phyloP scores from a whole-genome alignment of 2,329 filamentous ascomycete species.

The Fusarium agapanthi region DNA sequence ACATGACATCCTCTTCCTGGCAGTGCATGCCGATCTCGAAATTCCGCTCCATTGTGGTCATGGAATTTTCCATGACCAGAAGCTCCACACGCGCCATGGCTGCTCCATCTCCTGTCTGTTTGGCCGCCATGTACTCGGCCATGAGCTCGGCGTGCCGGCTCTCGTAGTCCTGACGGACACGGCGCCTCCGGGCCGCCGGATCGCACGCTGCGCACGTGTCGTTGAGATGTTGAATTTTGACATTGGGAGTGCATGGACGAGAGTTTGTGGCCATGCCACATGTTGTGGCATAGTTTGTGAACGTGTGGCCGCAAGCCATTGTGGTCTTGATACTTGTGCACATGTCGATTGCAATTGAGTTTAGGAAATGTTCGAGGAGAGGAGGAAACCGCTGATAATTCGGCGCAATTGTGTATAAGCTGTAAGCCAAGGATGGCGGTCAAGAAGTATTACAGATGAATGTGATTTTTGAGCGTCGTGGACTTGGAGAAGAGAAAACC shows the following conservation, averaged over 20 bases:
- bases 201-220: conserved; percentile 52
- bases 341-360: conserved; percentile 26
- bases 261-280: conserved; percentile 6
- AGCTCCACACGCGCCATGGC: conserved; percentile 38
- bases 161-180: conserved; percentile 40
- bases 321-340: conserved; percentile 38
- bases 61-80: conserved; percentile 34
- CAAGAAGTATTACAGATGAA: not conserved
- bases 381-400: not conserved
- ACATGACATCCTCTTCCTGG: conserved; percentile 34
- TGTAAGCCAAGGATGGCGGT: not conserved
- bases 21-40: conserved; percentile 36
- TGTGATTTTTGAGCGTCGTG: not conserved
- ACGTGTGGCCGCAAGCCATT: conserved; percentile 42
- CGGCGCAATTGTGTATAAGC: not conserved
- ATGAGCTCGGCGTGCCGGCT: conserved; percentile 40
- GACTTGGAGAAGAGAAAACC: not conserved
- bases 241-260: conserved; percentile 15
- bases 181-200: conserved; percentile 40
- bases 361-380: not conserved
- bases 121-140: conserved; percentile 40
- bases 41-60: conserved; percentile 31
- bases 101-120: conserved; percentile 30
- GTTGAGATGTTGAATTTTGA: conserved; percentile 38
- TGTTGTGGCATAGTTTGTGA: conserved; percentile 23